These are phyloP conservation scores for Ustilago nuda DNA, from an alignment of 1,284 basidiomycete genomes.

Conservation along the genomic window DNA sequence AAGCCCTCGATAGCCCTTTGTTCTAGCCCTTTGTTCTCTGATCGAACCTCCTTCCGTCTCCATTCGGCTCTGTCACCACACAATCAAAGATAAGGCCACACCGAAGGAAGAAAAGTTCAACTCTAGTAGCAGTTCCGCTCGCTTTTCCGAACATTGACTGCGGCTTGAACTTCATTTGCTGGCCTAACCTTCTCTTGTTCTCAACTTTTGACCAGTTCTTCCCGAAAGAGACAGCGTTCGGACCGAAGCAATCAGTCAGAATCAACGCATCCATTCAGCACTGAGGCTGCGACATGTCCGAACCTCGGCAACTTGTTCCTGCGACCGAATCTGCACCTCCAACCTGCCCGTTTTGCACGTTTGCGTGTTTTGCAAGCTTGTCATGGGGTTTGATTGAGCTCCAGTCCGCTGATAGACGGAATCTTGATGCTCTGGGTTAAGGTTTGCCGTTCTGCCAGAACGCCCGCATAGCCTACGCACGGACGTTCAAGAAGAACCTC, in stretches of 20 bases:
- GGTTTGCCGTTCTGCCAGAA: not conserved
- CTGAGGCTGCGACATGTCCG: too few species aligned
- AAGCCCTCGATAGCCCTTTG: not conserved
- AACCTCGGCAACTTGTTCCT: too few species aligned
- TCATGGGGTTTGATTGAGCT: not conserved
- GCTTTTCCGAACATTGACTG: not conserved
- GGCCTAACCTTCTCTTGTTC: not conserved
- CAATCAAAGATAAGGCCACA: not conserved
- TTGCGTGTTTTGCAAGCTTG: too few species aligned
- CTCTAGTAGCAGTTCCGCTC: not conserved
- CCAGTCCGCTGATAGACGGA: slow-evolving; percentile 1
- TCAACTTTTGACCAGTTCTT: not conserved
- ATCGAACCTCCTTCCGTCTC: slow-evolving; percentile 4
- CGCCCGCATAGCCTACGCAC: not conserved
- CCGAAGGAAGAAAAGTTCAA: not conserved
- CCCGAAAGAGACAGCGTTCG: not conserved
- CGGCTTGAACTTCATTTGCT: not conserved
- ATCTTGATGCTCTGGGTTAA: not conserved
- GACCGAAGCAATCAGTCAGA: not conserved
- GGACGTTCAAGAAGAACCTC: not conserved
- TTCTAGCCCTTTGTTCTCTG: not conserved
- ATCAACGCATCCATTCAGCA: not conserved
- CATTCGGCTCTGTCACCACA: not conserved
- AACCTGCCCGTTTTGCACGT: too few species aligned
- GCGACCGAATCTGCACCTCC: not conserved